Evolutionary conservation across 2,329 filamentous ascomycete species (phyloP), one percentile per base, ranked within the genome.

Genomic region (Lachnum nothofagi): DNA sequence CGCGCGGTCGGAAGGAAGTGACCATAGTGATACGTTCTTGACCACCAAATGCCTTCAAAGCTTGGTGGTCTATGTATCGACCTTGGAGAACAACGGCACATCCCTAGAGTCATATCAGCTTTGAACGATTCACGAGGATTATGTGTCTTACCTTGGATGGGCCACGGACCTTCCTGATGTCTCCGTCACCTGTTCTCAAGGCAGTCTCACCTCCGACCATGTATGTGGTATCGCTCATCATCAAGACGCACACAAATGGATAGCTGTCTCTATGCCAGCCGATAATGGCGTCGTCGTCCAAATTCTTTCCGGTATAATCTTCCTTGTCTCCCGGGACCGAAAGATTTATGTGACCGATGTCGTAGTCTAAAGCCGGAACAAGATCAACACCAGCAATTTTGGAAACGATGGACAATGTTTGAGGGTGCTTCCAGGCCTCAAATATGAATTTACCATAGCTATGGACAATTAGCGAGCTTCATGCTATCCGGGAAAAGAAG

Each of bases 371-470:
- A 6, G 68, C 71, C 0, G 76, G 77, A 7, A 81, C 68, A 12
- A 82, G 70, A 7, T 82, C 79, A 17, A 82, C 70, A 7, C 78
- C 77, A 19, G 79, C 78, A 41, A 80, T 72, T 49, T 74, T 70
- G 2, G 77, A 80, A 44, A 82, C 69, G 55, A 74, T 73, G 7
- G 68, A 65, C 3, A 81, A 70, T 2, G 76, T 73, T 42, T 78
- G 71, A 0, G 79, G 75, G 40, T 72, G 72, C 48, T 73, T 77
- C 80, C 79, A 83, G 2, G 76, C 76, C 49, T 77, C 77, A 57
- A 83, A 82, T 4, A 79, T 75, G 55, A 86, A 86, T 0, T 82
- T 82, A 1, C 81, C 81, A 58, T 78, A 76, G 51, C 78, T 80
- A 51, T 23, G 16, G 17, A 20, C 9, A 46, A 60, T n/a, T 46